Evolutionary conservation across 106 monocot genomes (phyloP).

Genomic region (Phalaenopsis aphrodite): DNA sequence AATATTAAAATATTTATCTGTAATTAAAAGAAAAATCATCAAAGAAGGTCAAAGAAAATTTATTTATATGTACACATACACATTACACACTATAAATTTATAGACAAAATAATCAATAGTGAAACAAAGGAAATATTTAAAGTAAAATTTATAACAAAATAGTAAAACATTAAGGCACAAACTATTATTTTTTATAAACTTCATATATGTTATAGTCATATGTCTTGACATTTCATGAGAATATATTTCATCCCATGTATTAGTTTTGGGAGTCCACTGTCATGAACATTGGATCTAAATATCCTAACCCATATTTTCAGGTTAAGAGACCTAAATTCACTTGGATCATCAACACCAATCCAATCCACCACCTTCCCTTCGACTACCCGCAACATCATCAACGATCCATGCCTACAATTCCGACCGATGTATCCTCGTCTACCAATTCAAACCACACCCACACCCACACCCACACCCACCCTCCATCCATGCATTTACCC

Average conservation of each 20-base stretch:
- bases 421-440: conserved; percentile 57
- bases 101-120: no score
- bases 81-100: no score
- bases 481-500: conserved; percentile 24
- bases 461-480: conserved; percentile 8
- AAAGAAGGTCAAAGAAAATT: no score
- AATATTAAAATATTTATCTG: no score
- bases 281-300: no score
- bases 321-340: conserved; percentile 40
- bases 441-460: conserved; percentile 16
- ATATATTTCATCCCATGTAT: background rate
- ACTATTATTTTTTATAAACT: background rate
- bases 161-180: background rate
- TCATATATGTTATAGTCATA: background rate
- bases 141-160: no score
- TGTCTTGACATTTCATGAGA: background rate
- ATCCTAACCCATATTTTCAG: conserved; percentile 13
- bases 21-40: no score
- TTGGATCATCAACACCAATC: conserved; percentile 29
- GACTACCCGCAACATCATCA: conserved; percentile 15
- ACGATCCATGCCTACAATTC: conserved; percentile 46
- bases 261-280: background rate
- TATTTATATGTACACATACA: no score
- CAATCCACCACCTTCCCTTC: conserved; percentile 31
- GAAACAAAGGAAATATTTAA: no score